phyloP scores from a whole-genome alignment of 2,329 filamentous ascomycete genomes.

The Thermochaetoides dissita region DNA sequence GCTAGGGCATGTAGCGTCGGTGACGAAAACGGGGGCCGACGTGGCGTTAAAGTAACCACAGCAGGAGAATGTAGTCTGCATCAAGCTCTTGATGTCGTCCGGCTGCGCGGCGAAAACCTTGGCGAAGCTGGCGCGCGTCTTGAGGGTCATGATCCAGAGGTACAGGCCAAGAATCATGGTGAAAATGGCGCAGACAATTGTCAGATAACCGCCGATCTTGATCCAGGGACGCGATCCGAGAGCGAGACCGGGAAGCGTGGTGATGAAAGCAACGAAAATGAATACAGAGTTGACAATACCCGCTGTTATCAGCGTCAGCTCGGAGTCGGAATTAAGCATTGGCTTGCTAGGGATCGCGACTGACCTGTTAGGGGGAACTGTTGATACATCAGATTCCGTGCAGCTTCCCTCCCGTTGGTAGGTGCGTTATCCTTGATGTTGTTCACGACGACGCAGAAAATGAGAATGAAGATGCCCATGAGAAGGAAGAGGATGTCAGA shows the following conservation, averaged over 20 bases:
- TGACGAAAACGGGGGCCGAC: conserved; percentile 60
- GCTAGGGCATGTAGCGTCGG: conserved; percentile 53
- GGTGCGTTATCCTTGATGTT: conserved; percentile 30
- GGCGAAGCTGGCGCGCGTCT: conserved; percentile 48
- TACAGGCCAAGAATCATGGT: conserved; percentile 51
- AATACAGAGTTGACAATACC: conserved; percentile 60
- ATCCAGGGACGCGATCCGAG: conserved; percentile 55
- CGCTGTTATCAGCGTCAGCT: conserved; percentile 25
- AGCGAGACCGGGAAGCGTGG: conserved; percentile 58
- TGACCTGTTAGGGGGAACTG: conserved; percentile 37
- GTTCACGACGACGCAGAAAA: conserved; percentile 39
- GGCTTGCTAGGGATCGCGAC: conserved; percentile 5
- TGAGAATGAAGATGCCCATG: conserved; percentile 40
- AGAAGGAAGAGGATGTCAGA: conserved; percentile 37
- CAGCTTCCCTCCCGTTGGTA: conserved; percentile 32
- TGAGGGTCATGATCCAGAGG: conserved; percentile 62
- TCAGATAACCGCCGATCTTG: conserved; percentile 52
- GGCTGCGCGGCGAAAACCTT: conserved; percentile 47
- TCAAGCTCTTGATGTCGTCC: conserved; percentile 45
- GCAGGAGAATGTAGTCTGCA: conserved; percentile 67
- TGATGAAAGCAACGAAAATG: conserved; percentile 54
- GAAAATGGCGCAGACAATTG: conserved; percentile 48
- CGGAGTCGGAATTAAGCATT: no score
- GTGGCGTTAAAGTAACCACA: conserved; percentile 67
- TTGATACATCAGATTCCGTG: conserved; percentile 37